phyloP scores from a whole-genome alignment of 23 red algal species.

The Cyanidiococcus yangmingshanensis region DNA sequence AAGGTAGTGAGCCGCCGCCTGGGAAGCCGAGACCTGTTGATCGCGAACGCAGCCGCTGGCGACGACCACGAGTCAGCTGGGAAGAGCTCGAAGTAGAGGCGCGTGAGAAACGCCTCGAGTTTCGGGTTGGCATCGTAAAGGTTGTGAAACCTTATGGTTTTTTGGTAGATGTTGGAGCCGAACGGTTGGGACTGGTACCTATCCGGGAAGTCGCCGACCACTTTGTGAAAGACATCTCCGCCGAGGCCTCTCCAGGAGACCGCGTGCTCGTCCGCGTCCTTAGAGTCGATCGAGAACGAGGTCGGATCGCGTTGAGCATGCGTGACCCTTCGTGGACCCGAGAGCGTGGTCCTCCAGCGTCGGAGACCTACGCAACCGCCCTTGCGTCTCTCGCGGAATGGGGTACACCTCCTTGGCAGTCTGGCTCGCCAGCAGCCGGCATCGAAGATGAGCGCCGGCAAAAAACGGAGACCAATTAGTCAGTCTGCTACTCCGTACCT shows the following conservation, averaged over 20 bases:
- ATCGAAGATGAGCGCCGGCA: no score
- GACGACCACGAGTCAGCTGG: not conserved
- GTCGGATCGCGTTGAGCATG: slow-evolving; percentile 7
- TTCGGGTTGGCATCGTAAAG: not conserved
- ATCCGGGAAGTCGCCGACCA: not conserved
- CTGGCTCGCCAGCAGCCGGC: no score
- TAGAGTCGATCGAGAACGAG: not conserved
- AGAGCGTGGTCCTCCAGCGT: not conserved
- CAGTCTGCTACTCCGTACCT: no score
- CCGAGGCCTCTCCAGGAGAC: not conserved
- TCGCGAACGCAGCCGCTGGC: not conserved
- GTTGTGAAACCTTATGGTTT: not conserved
- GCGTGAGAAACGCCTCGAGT: not conserved
- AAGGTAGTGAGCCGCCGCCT: no score
- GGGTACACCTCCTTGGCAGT: not conserved
- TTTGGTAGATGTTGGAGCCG: not conserved
- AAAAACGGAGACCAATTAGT: no score
- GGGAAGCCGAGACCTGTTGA: not conserved
- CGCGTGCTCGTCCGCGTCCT: slow-evolving; percentile 2
- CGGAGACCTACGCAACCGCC: not conserved
- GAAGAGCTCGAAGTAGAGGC: not conserved
- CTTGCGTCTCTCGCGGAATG: not conserved
- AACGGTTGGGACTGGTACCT: not conserved
- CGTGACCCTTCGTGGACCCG: not conserved
- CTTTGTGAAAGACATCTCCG: not conserved